phyloP scores from a whole-genome alignment of 441 rosid species.

The Iberis amara region DNA sequence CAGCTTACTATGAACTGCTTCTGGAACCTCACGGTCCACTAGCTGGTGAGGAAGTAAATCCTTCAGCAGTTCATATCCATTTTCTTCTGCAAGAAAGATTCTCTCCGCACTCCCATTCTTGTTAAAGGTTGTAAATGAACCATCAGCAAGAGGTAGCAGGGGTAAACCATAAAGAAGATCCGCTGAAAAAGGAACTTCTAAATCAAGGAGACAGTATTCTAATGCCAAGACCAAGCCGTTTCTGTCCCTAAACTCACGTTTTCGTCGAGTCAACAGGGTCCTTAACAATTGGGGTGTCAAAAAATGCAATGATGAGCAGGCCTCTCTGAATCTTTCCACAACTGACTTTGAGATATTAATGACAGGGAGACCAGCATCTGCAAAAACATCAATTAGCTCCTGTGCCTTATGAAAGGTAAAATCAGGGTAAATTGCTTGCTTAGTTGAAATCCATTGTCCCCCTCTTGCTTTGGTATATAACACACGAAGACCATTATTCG shows the following conservation, averaged over 20 bases:
- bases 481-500: slow-evolving; percentile 68
- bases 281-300: slow-evolving; percentile 76
- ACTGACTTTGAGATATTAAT: slow-evolving; percentile 56
- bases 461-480: slow-evolving; percentile 87
- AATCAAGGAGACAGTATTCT: slow-evolving; percentile 93
- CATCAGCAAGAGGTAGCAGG: slow-evolving; percentile 86
- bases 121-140: slow-evolving; percentile 72
- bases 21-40: slow-evolving; percentile 63
- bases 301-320: slow-evolving; percentile 72
- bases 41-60: slow-evolving; percentile 81
- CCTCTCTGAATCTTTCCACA: slow-evolving; percentile 70
- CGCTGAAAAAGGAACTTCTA: slow-evolving; percentile 41
- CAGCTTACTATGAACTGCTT: slow-evolving; percentile 60
- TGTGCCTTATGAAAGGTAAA: slow-evolving; percentile 57
- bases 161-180: slow-evolving; percentile 71
- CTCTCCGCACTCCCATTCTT: slow-evolving; percentile 77
- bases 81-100: slow-evolving; percentile 66
- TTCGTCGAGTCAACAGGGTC: slow-evolving; percentile 66
- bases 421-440: slow-evolving; percentile 93
- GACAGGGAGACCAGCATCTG: slow-evolving; percentile 87
- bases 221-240: slow-evolving; percentile 66
- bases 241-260: slow-evolving; percentile 65
- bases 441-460: slow-evolving; percentile 92
- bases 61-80: slow-evolving; percentile 76
- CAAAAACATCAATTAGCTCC: slow-evolving; percentile 74